These are phyloP conservation scores for Allium fistulosum DNA, from an alignment of 106 monocot genomes.

Conservation along the genomic window DNA sequence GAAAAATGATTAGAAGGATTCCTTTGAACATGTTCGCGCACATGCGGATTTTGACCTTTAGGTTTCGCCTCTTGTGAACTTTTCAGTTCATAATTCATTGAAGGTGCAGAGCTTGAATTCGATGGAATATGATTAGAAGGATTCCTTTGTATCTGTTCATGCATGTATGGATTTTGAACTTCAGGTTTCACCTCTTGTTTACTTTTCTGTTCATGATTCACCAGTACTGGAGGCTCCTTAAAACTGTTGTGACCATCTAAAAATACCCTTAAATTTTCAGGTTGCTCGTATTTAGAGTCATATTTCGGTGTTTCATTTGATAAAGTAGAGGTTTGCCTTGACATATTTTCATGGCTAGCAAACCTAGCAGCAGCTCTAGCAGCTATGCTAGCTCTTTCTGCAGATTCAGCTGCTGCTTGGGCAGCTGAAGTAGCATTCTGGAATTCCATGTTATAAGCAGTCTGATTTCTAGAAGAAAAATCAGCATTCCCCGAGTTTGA, in stretches of 20 bases:
- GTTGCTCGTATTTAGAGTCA: slow-evolving; percentile 4
- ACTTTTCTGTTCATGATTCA: neutral
- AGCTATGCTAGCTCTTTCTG: slow-evolving; percentile 84
- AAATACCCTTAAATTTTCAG: slow-evolving; percentile 1
- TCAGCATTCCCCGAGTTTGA: slow-evolving; percentile 14
- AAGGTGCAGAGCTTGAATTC: neutral
- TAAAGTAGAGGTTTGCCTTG: slow-evolving; percentile 15
- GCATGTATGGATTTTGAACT: slow-evolving; percentile 6
- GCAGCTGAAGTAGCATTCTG: slow-evolving; percentile 90
- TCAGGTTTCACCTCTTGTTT: slow-evolving; percentile 2
- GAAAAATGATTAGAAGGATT: slow-evolving; percentile 3
- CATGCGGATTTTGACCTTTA: slow-evolving; percentile 5
- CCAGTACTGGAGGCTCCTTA: too few relatives aligned
- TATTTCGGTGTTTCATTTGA: slow-evolving; percentile 14
- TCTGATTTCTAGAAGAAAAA: slow-evolving; percentile 11
- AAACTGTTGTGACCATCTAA: slow-evolving; percentile 1
- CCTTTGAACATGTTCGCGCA: slow-evolving; percentile 6
- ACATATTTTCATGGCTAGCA: slow-evolving; percentile 36
- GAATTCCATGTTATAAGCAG: slow-evolving; percentile 54
- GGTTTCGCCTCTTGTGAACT: neutral
- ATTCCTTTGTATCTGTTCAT: slow-evolving; percentile 8
- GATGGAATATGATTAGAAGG: neutral
- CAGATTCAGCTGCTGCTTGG: slow-evolving; percentile 88
- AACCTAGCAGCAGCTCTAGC: slow-evolving; percentile 87
- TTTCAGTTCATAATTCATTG: neutral